Evolutionary conservation across 345 rosid genomes (phyloP), one percentile per base, ranked within the genome.

Genomic region (Dimocarpus longan): DNA sequence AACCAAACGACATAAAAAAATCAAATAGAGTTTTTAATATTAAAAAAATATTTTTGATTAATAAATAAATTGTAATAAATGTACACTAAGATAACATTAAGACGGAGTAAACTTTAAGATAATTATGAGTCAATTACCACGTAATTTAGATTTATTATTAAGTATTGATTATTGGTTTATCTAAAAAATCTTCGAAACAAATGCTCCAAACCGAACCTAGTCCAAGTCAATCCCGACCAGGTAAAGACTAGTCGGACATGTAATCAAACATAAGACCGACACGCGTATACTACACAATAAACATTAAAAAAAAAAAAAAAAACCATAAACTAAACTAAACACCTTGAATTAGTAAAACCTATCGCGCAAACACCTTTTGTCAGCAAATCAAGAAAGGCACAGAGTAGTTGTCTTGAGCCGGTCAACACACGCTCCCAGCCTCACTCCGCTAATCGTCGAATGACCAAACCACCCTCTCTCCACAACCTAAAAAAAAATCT

Each of bases 361-460:
- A 66, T 28, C 6, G 13, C 59, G 40, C 12, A 4, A n/a, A 10
- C 21, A 74, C 68, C n/a, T 40, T 39, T 37, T 22, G 66, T 57
- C 57, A 77, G 59, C 67, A 54, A 13, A 68, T 40, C 74, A 76
- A 68, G 56, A 68, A 56, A 24, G 57, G 18, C 74, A 24, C 67
- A 68, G 57, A 60, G 22, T 11, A 8, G 67, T 64, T 56, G 54
- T 43, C 79, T 48, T 43, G 79, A 73, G 66, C 74, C 81, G 62
- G 80, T 79, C 85, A 85, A 82, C 1, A 52, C 71, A 77, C 83
- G 87, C 85, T 19, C 3, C 19, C 42, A 5, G 43, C 3, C 52
- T 11, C 16, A 24, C 12, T 4, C 8, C 4, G 0, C 4, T 11
- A 8, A 3, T 39, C 18, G 4, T 4, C 0, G 7, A 70, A n/a